phyloP scores from a whole-genome alignment of 1,139 yeast species.

The Arxiozyma slooffiae region DNA sequence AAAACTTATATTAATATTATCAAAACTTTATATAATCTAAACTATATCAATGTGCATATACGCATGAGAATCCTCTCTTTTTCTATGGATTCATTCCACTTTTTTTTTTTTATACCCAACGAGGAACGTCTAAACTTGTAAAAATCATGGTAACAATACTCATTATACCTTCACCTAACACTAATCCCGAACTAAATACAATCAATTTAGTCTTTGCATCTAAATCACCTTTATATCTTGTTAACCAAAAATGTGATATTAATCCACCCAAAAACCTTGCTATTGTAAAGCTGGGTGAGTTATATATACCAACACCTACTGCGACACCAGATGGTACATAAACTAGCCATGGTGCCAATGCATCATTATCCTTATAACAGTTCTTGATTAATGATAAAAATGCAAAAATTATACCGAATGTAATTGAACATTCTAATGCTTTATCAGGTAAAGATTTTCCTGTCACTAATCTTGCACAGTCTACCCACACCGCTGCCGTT shows the following conservation, averaged over 20 bases:
- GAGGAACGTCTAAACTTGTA: conserved; percentile 51
- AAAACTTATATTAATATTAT: neutral
- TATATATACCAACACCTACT: conserved; percentile 92
- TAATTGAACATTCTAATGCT: conserved; percentile 55
- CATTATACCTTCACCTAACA: conserved; percentile 85
- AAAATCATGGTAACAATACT: conserved; percentile 74
- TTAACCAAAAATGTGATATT: conserved; percentile 54
- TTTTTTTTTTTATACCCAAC: conserved; percentile 14
- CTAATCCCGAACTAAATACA: conserved; percentile 83
- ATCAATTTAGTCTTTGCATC: conserved; percentile 57
- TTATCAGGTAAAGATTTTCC: conserved; percentile 84
- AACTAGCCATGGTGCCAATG: conserved; percentile 36
- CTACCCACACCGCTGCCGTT: conserved; percentile 94
- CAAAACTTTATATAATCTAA: neutral
- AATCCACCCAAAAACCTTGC: conserved; percentile 89
- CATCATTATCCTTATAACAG: conserved; percentile 32
- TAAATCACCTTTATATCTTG: conserved; percentile 30
- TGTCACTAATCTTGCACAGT: conserved; percentile 84
- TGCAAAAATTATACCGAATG: conserved; percentile 62
- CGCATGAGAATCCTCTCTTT: neutral
- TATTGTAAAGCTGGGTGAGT: conserved; percentile 84
- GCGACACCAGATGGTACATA: conserved; percentile 82
- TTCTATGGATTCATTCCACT: neutral
- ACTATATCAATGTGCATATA: neutral
- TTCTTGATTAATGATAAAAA: conserved; percentile 58